Base-by-base conservation (phyloP, 179 eudicot genomes). In the Sideroxylon spinosum region DNA sequence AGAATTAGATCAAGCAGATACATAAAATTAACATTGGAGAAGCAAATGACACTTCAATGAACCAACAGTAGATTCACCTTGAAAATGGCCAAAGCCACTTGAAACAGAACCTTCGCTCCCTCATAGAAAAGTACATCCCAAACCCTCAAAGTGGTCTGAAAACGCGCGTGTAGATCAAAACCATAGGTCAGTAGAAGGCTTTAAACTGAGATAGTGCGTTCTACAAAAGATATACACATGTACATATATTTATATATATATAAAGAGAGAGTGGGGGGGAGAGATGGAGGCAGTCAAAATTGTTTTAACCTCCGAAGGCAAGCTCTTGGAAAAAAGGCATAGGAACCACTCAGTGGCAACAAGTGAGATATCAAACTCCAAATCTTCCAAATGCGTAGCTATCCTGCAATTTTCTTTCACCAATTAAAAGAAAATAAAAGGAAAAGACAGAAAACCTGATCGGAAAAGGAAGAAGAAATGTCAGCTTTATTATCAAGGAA, bases 121-220 rank as follows among this genome's bases (percentile, higher is more conserved):
- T 95, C 99, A 44, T 93, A 84, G 88, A 93, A 95, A 83, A 95
- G 99, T 68, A 95, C 89, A 81, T 95, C 99, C 98, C 99, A 95
- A 59, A 91, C 94, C 67, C 99, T 88, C 93, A 95, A 77, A 46
- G 99, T 93, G 61, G 99, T 95, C 99, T 95, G 65, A 25, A 80
- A 67, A 84, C 81, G 25, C 70, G 44, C 28, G 70, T 32, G 49
- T 16, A 55, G 16, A 6, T 19, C 19, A n/a, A 1, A 70, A 7
- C 23, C 7, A 66, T 28, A 28, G 44, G 70, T 29, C 48, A 29
- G 29, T 14, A 66, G 16, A 63, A 63, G 32, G 68, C 68, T 37
- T 23, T 10, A 63, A 23, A 56, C 9, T 8, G 52, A 73, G 57
- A 72, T 25, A 61, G 56, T 37, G 44, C 5, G 44, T 37, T 37